phyloP scores from a whole-genome alignment of 139 green algal species.

The Bryopsis sp. region DNA sequence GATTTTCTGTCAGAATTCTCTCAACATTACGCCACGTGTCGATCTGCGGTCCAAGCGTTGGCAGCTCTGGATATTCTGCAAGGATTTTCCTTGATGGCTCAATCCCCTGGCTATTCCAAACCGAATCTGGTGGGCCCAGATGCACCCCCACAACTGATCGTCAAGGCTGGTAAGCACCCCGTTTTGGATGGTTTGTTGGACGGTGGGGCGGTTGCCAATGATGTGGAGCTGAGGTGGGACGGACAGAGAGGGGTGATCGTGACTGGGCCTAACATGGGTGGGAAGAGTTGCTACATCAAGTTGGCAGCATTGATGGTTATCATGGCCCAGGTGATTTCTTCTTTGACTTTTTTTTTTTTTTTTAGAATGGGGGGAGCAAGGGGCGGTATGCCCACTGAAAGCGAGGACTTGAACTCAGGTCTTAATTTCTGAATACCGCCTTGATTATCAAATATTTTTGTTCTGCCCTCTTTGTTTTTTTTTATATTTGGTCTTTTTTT shows the following conservation, averaged over 20 bases:
- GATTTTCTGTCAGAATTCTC: slow-evolving; percentile 39
- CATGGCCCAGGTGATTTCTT: slow-evolving; percentile 89
- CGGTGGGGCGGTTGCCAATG: slow-evolving; percentile 53
- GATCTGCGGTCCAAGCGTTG: slow-evolving; percentile 46
- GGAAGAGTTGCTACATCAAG: slow-evolving; percentile 66
- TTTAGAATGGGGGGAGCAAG: not conserved
- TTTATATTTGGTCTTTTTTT: too few relatives aligned
- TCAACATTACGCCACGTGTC: slow-evolving; percentile 37
- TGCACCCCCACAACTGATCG: slow-evolving; percentile 32
- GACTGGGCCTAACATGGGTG: slow-evolving; percentile 89
- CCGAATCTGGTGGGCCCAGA: slow-evolving; percentile 25
- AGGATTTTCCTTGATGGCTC: not conserved
- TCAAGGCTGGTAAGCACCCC: slow-evolving; percentile 57
- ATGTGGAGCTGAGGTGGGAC: slow-evolving; percentile 31
- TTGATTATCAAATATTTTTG: not conserved
- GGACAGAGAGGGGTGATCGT: slow-evolving; percentile 30
- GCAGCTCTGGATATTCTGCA: slow-evolving; percentile 56
- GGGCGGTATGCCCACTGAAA: not conserved
- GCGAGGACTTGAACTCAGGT: not conserved
- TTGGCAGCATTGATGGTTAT: slow-evolving; percentile 65
- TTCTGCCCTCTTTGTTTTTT: too few relatives aligned
- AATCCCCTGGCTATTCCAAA: slow-evolving; percentile 21
- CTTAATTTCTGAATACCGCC: not conserved
- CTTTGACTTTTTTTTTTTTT: too few relatives aligned
- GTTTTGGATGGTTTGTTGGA: slow-evolving; percentile 60